phyloP scores from a whole-genome alignment of 2,329 filamentous ascomycete species.

The Fusarium domesticum region DNA sequence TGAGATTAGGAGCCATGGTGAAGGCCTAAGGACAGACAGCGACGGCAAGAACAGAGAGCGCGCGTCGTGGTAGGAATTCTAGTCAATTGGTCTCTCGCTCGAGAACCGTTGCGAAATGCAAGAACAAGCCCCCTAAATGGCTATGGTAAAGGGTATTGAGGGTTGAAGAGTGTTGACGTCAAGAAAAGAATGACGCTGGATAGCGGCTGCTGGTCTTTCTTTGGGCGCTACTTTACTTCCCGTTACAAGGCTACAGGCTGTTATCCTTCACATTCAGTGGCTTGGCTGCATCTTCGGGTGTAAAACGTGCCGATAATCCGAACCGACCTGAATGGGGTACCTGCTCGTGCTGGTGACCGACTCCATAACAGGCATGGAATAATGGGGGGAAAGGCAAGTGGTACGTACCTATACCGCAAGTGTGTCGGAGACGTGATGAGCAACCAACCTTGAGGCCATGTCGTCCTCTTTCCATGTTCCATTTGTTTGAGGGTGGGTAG shows the following conservation, averaged over 20 bases:
- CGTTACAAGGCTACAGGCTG: constrained; percentile 5
- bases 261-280: constrained; percentile 9
- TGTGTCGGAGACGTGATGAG: constrained; percentile 1
- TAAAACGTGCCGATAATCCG: constrained; percentile 24
- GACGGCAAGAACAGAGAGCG: too few species aligned
- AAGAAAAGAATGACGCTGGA: constrained; percentile 25
- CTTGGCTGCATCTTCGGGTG: constrained; percentile 17
- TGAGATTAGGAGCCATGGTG: constrained; percentile 35
- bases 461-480: neutral
- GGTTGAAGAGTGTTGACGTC: constrained; percentile 29
- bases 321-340: constrained; percentile 1
- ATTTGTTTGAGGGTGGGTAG: neutral
- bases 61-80: too few species aligned
- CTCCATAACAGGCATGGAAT: neutral
- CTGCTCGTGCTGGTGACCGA: neutral
- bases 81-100: neutral
- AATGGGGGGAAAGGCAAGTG: constrained; percentile 1
- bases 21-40: too few species aligned
- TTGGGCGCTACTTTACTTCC: neutral
- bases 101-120: constrained; percentile 6
- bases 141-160: constrained; percentile 20
- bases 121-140: too few species aligned
- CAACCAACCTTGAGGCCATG: neutral
- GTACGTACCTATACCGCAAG: constrained; percentile 25
- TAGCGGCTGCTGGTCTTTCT: constrained; percentile 13